phyloP scores from a whole-genome alignment of 2,329 filamentous ascomycete genomes.

The Chrysoporthe cubensis region DNA sequence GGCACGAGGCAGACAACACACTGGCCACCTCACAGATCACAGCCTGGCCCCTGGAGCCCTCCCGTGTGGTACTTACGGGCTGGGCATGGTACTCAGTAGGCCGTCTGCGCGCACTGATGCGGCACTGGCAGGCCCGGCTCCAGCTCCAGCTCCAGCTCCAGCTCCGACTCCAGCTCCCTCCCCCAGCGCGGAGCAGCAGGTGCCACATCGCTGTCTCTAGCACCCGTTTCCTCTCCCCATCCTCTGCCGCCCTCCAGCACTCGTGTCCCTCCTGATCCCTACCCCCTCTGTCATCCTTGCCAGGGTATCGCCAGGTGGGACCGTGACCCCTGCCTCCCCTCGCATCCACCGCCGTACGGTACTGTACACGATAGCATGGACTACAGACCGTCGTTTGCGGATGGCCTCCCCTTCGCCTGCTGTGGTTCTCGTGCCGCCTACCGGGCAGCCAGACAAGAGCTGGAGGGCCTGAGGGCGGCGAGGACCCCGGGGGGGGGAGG shows the following conservation, averaged over 20 bases:
- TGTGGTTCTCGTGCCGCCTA: background rate
- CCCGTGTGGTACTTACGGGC: background rate
- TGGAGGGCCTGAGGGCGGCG: too few relatives aligned
- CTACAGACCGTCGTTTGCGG: background rate
- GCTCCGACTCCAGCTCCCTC: too few relatives aligned
- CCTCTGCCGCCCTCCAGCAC: background rate
- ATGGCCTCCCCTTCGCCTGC: background rate
- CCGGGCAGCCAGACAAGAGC: background rate
- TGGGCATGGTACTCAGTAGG: background rate
- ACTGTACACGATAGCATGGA: background rate
- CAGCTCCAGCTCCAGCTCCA: background rate
- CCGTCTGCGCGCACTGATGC: background rate
- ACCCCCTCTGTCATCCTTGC: background rate
- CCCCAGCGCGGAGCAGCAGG: background rate
- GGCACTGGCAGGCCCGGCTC: conserved; percentile 5
- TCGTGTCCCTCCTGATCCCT: background rate
- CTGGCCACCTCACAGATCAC: background rate
- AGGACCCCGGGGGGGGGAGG: background rate
- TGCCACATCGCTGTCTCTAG: background rate
- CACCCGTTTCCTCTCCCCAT: background rate
- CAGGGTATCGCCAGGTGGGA: background rate
- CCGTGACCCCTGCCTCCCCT: background rate
- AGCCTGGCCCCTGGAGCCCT: background rate
- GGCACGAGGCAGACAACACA: conserved; percentile 4
- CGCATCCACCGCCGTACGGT: background rate